These are phyloP conservation scores for Xylariaceae sp. DNA, from an alignment of 2,329 filamentous ascomycete genomes.

Conservation along the genomic window DNA sequence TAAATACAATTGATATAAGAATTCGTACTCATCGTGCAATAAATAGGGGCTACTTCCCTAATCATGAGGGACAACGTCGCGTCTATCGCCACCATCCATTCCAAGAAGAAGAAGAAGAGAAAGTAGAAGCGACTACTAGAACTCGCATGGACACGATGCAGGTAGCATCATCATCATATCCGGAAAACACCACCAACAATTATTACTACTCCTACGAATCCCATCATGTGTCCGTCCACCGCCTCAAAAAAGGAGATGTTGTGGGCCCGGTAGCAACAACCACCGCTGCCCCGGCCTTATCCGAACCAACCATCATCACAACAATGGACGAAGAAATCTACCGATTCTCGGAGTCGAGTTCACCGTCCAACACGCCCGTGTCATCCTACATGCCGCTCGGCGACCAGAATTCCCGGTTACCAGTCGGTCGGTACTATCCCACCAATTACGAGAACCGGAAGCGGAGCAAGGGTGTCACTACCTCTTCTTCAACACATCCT, in stretches of 20 bases:
- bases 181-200: conserved; percentile 24
- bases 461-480: neutral
- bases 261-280: conserved; percentile 21
- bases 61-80: conserved; percentile 51
- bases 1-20: neutral
- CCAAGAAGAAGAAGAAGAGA: conserved; percentile 22
- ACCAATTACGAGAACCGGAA: conserved; percentile 49
- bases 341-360: conserved; percentile 21
- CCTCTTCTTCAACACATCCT: no score
- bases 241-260: conserved; percentile 17
- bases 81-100: conserved; percentile 50
- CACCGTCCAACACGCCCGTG: conserved; percentile 39
- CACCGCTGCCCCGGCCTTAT: conserved; percentile 19
- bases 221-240: conserved; percentile 11
- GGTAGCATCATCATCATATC: conserved; percentile 26
- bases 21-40: conserved; percentile 13
- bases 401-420: conserved; percentile 42
- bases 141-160: conserved; percentile 35
- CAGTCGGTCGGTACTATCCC: conserved; percentile 59
- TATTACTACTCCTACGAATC: no score
- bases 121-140: conserved; percentile 36
- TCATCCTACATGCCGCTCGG: conserved; percentile 49
- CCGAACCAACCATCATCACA: conserved; percentile 25
- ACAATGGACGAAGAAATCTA: conserved; percentile 19
- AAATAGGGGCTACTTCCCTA: conserved; percentile 54